Percentiles rank a stretch among this genome's conserved stretches.
Evolutionary conservation across 208 protist species (phyloP).

Genomic region (Giardia duodenalis): DNA sequence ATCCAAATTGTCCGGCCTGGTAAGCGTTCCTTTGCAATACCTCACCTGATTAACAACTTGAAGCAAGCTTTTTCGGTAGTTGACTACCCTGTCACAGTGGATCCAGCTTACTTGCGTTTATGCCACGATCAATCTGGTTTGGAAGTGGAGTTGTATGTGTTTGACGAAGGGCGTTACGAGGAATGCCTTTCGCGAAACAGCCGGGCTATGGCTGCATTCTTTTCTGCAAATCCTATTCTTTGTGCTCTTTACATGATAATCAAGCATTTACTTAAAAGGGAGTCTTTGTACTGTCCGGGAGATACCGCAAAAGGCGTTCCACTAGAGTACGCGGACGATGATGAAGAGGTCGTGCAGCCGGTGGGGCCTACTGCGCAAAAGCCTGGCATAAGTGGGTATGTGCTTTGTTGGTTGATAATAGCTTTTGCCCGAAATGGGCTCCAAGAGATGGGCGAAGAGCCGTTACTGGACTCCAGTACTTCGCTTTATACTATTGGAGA

Average conservation of each 20-base stretch:
- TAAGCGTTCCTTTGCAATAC: not conserved
- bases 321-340: not conserved
- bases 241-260: not conserved
- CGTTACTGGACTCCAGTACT: not conserved
- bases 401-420: not conserved
- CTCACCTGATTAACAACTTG: not conserved
- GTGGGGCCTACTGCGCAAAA: not conserved
- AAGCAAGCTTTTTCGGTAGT: not conserved
- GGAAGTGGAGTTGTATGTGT: not conserved
- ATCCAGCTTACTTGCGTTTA: not conserved
- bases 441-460: not conserved
- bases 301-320: not conserved
- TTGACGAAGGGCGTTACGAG: not conserved
- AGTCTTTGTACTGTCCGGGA: not conserved
- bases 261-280: not conserved
- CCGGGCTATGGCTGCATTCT: not conserved
- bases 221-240: not conserved
- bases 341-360: not conserved
- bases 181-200: not conserved
- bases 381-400: not conserved
- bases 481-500: not conserved
- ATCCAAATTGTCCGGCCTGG: not conserved
- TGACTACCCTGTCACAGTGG: not conserved
- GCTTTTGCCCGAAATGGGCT: not conserved
- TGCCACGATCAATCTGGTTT: not conserved